phyloP scores from a whole-genome alignment of 2,329 filamentous ascomycete genomes.

The Aspergillus sp. region DNA sequence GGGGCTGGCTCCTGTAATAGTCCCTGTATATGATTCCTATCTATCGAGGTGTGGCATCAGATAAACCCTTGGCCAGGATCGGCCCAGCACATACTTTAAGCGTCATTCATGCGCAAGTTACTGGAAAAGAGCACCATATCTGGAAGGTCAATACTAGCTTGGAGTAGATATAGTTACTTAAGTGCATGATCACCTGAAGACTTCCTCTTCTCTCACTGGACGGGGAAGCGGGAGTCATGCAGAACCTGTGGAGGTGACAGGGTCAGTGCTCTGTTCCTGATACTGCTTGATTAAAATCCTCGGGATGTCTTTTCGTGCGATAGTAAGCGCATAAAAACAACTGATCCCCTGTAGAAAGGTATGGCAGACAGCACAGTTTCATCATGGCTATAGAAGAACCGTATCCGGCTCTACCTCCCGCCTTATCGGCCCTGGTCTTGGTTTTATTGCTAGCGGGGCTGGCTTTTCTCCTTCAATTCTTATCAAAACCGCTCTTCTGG shows the following conservation, averaged over 20 bases:
- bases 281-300: not conserved
- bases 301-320: not conserved
- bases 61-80: not conserved
- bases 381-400: conserved; percentile 3
- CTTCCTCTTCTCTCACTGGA: not conserved
- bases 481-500: not conserved
- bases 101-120: not conserved
- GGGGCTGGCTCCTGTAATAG: not conserved
- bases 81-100: not conserved
- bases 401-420: not conserved
- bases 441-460: conserved; percentile 13
- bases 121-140: conserved; percentile 22
- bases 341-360: too few species aligned
- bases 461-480: conserved; percentile 16
- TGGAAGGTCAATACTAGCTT: conserved; percentile 12
- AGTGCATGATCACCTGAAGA: not conserved
- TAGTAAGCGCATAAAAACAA: not conserved
- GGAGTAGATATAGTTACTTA: not conserved
- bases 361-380: not conserved
- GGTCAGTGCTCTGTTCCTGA: not conserved
- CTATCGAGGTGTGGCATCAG: not conserved
- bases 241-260: not conserved
- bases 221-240: not conserved
- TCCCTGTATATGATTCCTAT: not conserved
- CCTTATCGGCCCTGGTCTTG: conserved; percentile 3